Evolutionary conservation across 2,329 filamentous ascomycete genomes (phyloP), one percentile per base, ranked within the genome.

Genomic region (Fusarium pseudoanthophilum): DNA sequence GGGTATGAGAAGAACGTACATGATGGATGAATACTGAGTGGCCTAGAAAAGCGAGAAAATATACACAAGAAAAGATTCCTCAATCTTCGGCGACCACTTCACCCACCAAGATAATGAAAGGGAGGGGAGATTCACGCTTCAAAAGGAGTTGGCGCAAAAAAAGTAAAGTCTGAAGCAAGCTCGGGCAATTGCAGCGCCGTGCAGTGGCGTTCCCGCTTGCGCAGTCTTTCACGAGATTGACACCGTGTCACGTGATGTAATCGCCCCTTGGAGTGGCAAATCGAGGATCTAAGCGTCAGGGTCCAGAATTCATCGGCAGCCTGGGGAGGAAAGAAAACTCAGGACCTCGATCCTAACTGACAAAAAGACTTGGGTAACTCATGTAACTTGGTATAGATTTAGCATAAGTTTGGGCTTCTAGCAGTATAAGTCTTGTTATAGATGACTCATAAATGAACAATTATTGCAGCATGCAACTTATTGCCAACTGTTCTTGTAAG

Each of bases 171-270:
- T 63, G 14, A 60, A 61, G 73, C 60, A 42, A 42, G 64, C 32
- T 48, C 26, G 61, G 46, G 60, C 52, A 73, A 58, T 40, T 46
- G 43, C 67, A 69, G 75, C 75, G 74, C 70, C 56, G 51, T 52
- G 39, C 65, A 69, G 77, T 78, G 74, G 75, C 74, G 75, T 75
- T 58, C 52, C 53, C 64, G 62, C 28, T 59, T 52, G 34, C 46
- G 40, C 51, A 30, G 61, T 48, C 64, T 57, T 66, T 56, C 57
- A 67, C 67, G 67, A 69, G 64, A 72, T 76, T 79, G 73, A 79
- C 81, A 82, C 81, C 78, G 77, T 80, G 79, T 80, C 79, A 81
- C 56, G 80, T 82, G 80, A 80, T 24, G 21, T 1, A 8, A 37
- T 28, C 11, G 11, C 16, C n/a, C 26, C 30, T 60, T 42, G 46